A percentile compares a stretch with the other conserved stretches of the same genome.
These are phyloP conservation scores for Copromyces sp. DNA, from an alignment of 495 filamentous ascomycete genomes.

Conservation along the genomic window DNA sequence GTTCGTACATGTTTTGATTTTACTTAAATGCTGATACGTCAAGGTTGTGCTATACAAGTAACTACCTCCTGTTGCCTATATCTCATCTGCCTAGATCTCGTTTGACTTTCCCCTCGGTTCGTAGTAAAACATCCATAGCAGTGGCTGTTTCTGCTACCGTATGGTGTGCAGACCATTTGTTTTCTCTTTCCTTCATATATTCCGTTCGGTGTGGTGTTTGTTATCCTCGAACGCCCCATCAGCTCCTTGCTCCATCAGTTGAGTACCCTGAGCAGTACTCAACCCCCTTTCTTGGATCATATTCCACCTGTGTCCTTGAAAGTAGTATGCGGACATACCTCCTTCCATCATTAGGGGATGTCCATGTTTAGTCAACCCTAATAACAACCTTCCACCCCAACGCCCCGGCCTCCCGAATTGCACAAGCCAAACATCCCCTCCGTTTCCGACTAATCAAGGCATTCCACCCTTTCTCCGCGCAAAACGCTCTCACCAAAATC, in stretches of 20 bases:
- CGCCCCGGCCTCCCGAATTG: conserved; percentile 60
- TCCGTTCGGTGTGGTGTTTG: neutral
- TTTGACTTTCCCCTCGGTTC: neutral
- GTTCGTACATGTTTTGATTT: neutral
- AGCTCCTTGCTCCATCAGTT: neutral
- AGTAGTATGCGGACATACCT: neutral
- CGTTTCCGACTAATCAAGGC: conserved; percentile 56
- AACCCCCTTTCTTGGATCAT: neutral
- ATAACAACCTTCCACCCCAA: conserved; percentile 56
- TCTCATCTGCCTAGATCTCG: neutral
- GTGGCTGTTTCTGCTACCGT: neutral
- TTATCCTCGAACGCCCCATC: neutral
- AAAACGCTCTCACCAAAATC: conserved; percentile 58
- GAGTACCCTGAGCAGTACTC: neutral
- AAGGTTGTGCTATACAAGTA: neutral
- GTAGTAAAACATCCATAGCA: neutral
- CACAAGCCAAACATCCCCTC: conserved; percentile 55
- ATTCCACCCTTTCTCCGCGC: conserved; percentile 57
- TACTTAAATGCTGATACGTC: neutral
- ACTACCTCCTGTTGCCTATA: neutral
- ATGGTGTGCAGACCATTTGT: neutral
- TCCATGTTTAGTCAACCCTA: conserved; percentile 37
- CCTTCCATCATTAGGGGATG: neutral
- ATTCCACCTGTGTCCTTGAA: neutral
- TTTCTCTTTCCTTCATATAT: neutral